Evolutionary conservation across 768 basidiomycete genomes (phyloP).

Genomic region (Rhizopogon roseolus): DNA sequence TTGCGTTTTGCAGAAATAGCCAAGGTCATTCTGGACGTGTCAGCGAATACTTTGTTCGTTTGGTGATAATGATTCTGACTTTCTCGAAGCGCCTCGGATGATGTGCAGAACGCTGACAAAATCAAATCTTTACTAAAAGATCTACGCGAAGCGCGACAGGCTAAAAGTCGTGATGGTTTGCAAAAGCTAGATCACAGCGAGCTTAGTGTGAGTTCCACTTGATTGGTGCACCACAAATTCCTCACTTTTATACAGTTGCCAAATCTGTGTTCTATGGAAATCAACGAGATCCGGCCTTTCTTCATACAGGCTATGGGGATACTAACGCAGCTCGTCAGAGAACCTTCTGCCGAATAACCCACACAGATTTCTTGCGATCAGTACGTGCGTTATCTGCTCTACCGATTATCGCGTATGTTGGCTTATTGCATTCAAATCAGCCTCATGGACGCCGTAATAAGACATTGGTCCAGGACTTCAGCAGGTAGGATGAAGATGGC

Average conservation of each 20-base stretch:
- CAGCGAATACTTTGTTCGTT: conserved; percentile 22
- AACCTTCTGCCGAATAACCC: conserved; percentile 4
- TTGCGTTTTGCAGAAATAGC: conserved; percentile 88
- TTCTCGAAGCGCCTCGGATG: conserved; percentile 74
- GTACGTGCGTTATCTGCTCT: not conserved
- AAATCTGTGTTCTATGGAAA: conserved; percentile 85
- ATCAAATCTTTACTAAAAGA: conserved; percentile 86
- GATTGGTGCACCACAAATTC: not conserved
- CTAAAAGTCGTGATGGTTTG: conserved; percentile 87
- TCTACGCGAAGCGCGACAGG: conserved; percentile 92
- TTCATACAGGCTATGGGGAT: conserved; percentile 80
- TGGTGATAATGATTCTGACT: not conserved
- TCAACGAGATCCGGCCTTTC: conserved; percentile 90
- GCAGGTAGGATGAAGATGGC: not conserved
- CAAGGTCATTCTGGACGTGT: conserved; percentile 93
- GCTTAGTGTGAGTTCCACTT: conserved; percentile 48
- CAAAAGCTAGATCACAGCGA: conserved; percentile 76
- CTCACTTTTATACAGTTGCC: conserved; percentile 50
- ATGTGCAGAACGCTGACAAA: conserved; percentile 79
- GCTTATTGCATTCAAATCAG: not conserved
- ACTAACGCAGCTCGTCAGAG: conserved; percentile 49
- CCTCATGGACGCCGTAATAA: not conserved
- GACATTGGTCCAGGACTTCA: not conserved
- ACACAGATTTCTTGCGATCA: not conserved
- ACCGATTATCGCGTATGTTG: not conserved